Evolutionary conservation across 139 green algal genomes (phyloP), one percentile per base, ranked within the genome.

Genomic region (Picochlorum sp.): DNA sequence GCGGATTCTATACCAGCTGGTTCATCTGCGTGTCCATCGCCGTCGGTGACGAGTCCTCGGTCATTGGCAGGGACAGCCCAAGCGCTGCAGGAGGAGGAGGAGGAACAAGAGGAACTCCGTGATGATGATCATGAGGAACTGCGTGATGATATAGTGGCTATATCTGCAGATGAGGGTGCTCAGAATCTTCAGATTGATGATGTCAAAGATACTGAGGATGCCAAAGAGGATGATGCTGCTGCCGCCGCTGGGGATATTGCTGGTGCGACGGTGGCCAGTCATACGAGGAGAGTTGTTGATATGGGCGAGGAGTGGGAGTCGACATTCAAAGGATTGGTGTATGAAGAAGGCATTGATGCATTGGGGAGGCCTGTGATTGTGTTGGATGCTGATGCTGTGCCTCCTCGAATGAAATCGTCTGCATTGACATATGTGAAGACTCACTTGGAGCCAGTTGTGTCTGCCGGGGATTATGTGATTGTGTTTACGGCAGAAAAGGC

Each of bases 281-380:
- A 18, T 18, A 34, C n/a, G 14, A 59, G 52, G 41, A n/a, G 58
- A 18, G 6, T 7, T 24, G 50, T 51, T n/a, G 49, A 64, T 20
- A 23, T 69, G 21, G 47, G 47, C 0, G 10, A 49, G 20, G 62
- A 49, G 28, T 70, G 64, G 64, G 69, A 77, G 44, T 16, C 73
- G 21, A 68, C 58, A 28, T 77, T 77, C 65, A 69, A 76, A 23
- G 69, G 69, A 15, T 66, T 89, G 66, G 62, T 90, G 52, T 88
- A 82, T 69, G 71, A 73, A 14, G 86, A 89, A 21, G 85, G 85
- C 6, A 50, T 82, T 23, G 86, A 93, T 64, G 72, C 69, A 1
- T 68, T 85, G 34, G 80, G 80, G 6, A 79, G 84, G 14, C 83
- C 85, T 9, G 85, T 92, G 63, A 77, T 92, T 44, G 77, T 92